These are phyloP conservation scores for Primulina huaijiensis DNA, from an alignment of 257 asterid genomes.

Conservation along the genomic window DNA sequence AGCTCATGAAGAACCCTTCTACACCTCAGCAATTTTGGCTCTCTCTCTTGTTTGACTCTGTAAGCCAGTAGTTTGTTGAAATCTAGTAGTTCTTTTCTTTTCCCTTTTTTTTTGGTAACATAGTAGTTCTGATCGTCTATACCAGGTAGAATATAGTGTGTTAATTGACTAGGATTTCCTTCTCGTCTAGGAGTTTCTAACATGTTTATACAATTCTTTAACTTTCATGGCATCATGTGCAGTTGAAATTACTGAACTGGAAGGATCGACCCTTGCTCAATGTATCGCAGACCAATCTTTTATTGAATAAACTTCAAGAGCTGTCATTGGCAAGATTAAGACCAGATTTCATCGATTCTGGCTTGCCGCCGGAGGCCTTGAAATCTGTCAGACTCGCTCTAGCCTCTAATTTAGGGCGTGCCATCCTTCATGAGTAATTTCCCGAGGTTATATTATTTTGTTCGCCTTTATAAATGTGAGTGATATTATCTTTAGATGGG, in stretches of 20 bases:
- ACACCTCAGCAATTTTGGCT: conserved; percentile 92
- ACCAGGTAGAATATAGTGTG: background rate
- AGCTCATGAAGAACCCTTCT: conserved; percentile 92
- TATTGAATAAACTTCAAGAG: conserved; percentile 84
- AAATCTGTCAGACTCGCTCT: conserved; percentile 75
- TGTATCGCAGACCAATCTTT: conserved; percentile 65
- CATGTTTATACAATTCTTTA: conserved; percentile 7
- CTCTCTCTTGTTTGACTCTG: conserved; percentile 80
- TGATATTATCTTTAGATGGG: background rate
- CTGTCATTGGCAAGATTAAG: conserved; percentile 68
- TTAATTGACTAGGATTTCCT: background rate
- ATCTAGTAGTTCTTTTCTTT: background rate
- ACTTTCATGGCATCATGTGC: conserved; percentile 26
- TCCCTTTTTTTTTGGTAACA: too few relatives aligned
- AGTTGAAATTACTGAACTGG: conserved; percentile 85
- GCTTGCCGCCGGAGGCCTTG: conserved; percentile 77
- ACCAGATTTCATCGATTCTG: conserved; percentile 67
- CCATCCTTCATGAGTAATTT: conserved; percentile 69
- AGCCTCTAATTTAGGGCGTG: conserved; percentile 84
- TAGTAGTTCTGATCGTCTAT: background rate
- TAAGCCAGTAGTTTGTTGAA: conserved; percentile 32
- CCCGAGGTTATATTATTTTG: background rate
- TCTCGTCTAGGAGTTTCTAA: background rate
- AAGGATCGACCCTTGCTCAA: conserved; percentile 59
- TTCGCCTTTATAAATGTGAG: background rate